These are phyloP conservation scores for Staphylotrichum tortipilum DNA, from an alignment of 495 filamentous ascomycete species.

Conservation along the genomic window DNA sequence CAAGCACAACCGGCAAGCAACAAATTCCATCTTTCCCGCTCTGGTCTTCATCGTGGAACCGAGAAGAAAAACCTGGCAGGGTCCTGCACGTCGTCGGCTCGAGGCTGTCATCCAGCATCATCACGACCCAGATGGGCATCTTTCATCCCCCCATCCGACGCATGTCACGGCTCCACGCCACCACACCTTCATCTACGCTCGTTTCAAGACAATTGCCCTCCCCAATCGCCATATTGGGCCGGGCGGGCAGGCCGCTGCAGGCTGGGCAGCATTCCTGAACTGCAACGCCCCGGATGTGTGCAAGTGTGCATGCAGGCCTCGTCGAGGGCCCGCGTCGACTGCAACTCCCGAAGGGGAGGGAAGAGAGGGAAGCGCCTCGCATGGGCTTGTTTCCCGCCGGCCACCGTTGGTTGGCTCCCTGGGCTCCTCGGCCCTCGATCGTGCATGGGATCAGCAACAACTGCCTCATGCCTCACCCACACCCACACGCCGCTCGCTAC, in stretches of 20 bases:
- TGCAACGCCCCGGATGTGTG: constrained; percentile 8
- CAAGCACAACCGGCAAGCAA: no score
- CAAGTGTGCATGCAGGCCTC: not conserved
- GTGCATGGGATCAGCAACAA: not conserved
- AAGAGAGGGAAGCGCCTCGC: not conserved
- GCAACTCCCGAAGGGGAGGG: not conserved
- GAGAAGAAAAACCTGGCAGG: no score
- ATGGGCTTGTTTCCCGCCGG: not conserved
- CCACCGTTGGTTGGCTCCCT: not conserved
- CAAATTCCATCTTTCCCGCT: no score
- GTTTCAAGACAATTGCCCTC: constrained; percentile 19
- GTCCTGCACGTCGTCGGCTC: no score
- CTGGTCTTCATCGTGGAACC: no score
- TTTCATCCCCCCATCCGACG: no score
- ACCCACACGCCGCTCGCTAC: no score
- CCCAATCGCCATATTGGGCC: not conserved
- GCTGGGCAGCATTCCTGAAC: not conserved
- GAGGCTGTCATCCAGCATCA: no score
- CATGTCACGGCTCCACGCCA: no score
- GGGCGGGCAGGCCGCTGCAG: constrained; percentile 1
- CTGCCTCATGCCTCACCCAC: not conserved
- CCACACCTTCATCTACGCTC: constrained; percentile 11
- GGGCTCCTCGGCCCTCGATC: no score
- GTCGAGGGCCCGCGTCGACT: not conserved
- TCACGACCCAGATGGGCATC: no score